Percentiles rank a stretch among this genome's conserved stretches.
These are phyloP conservation scores for Ophiocordyceps australis DNA, from an alignment of 2,329 filamentous ascomycete species.

Conservation along the genomic window DNA sequence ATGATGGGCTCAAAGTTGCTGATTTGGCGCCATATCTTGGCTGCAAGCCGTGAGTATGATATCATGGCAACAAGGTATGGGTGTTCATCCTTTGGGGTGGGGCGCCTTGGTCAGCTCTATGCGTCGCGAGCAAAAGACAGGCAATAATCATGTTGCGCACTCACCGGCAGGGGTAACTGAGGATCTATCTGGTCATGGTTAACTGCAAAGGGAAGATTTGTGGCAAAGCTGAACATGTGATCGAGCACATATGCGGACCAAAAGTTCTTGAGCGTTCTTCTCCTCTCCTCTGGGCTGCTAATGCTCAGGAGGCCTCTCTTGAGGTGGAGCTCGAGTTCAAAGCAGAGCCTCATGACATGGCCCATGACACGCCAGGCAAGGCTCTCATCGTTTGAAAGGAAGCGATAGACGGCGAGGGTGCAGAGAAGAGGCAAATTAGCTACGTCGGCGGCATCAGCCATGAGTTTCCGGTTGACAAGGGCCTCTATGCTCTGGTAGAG, in stretches of 20 bases:
- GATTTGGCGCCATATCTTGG: constrained; percentile 73
- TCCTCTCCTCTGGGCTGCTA: constrained; percentile 47
- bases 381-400: constrained; percentile 70
- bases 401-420: constrained; percentile 50
- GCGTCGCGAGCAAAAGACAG: no score
- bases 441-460: constrained; percentile 31
- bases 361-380: constrained; percentile 80
- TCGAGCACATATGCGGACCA: constrained; percentile 81
- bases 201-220: constrained; percentile 69
- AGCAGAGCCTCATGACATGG: constrained; percentile 59
- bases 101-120: not conserved
- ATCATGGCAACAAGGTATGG: constrained; percentile 77
- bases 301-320: constrained; percentile 56
- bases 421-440: constrained; percentile 30
- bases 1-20: constrained; percentile 44
- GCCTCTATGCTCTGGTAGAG: constrained; percentile 64
- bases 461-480: constrained; percentile 46
- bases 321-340: constrained; percentile 71
- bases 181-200: constrained; percentile 77
- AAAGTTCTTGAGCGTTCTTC: constrained; percentile 53
- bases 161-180: constrained; percentile 60
- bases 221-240: constrained; percentile 76
- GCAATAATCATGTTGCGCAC: no score
- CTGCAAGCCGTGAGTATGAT: constrained; percentile 62
- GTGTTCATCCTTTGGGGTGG: constrained; percentile 23